Conservation (phyloP, 805 yeast genomes). For the Lipomyces sp. region DNA sequence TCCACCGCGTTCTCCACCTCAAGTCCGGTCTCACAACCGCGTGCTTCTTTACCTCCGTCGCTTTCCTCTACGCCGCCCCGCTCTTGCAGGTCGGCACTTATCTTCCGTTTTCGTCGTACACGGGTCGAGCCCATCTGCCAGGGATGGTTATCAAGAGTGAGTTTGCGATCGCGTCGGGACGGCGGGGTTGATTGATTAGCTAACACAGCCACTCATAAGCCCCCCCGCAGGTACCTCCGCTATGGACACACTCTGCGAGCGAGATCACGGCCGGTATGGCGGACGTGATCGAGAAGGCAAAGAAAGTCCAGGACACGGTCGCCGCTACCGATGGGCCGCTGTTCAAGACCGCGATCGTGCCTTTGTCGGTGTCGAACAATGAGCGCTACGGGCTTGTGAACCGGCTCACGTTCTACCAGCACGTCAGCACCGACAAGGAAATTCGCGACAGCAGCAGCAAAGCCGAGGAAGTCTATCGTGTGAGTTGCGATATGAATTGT, state of each 20-base stretch:
- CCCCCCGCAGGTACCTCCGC: conserved; percentile 44
- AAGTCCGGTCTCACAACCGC: conserved; percentile 17
- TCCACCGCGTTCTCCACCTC: conserved; percentile 1
- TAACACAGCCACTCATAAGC: too few species aligned
- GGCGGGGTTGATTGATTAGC: neutral
- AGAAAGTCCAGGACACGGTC: conserved; percentile 50
- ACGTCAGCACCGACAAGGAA: conserved; percentile 62
- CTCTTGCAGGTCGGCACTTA: conserved; percentile 1
- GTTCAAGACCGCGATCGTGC: conserved; percentile 54
- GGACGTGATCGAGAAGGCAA: conserved; percentile 45
- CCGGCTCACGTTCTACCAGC: conserved; percentile 65
- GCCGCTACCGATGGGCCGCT: conserved; percentile 52
- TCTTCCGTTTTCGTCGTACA: conserved; percentile 14
- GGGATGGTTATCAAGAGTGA: conserved; percentile 13
- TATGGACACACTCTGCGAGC: conserved; percentile 60
- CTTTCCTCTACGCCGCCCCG: conserved; percentile 19
- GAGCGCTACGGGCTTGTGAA: conserved; percentile 45
- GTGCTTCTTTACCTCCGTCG: conserved; percentile 20
- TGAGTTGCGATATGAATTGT: conserved; percentile 1
- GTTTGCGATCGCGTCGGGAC: neutral
- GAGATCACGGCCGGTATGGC: conserved; percentile 46
- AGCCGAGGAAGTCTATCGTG: conserved; percentile 48
- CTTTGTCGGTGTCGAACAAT: conserved; percentile 53
- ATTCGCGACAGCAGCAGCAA: conserved; percentile 67
- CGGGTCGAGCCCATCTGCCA: conserved; percentile 15